Evolutionary conservation across 108 stramenopile species (phyloP).

Genomic region (Fragilaria crotonensis): DNA sequence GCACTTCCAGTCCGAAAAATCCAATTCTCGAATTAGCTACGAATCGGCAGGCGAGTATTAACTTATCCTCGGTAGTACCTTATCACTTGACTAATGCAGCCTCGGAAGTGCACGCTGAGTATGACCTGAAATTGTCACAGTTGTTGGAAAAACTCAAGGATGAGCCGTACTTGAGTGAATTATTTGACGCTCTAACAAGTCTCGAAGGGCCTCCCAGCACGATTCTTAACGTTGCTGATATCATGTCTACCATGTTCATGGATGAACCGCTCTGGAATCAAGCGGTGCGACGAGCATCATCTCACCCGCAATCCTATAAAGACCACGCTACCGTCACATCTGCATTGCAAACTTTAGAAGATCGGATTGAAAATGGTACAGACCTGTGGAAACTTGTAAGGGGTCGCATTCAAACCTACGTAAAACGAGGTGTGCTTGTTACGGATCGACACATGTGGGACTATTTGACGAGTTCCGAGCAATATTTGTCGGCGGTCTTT

Average conservation of each 20-base stretch:
- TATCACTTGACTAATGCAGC: background rate
- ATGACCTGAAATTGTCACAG: too few species aligned
- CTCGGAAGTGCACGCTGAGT: background rate
- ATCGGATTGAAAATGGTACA: too few species aligned
- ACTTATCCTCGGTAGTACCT: background rate
- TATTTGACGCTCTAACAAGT: background rate
- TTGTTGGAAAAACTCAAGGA: background rate
- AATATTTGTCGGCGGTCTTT: too few species aligned
- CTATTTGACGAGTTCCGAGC: background rate
- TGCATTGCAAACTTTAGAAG: too few species aligned
- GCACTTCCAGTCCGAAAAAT: too few species aligned
- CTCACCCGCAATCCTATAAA: too few species aligned
- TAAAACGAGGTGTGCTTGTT: background rate
- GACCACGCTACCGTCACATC: too few species aligned
- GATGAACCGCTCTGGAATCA: background rate
- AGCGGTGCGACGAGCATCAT: too few species aligned
- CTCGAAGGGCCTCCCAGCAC: background rate
- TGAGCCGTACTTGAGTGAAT: background rate
- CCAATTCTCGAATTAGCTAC: background rate
- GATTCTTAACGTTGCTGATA: background rate
- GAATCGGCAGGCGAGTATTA: background rate
- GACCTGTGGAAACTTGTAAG: too few species aligned
- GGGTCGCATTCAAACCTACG: background rate
- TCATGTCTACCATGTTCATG: background rate
- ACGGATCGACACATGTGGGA: background rate